phyloP scores from a whole-genome alignment of 2,329 filamentous ascomycete genomes.

The Mycosphaerella arachidis region DNA sequence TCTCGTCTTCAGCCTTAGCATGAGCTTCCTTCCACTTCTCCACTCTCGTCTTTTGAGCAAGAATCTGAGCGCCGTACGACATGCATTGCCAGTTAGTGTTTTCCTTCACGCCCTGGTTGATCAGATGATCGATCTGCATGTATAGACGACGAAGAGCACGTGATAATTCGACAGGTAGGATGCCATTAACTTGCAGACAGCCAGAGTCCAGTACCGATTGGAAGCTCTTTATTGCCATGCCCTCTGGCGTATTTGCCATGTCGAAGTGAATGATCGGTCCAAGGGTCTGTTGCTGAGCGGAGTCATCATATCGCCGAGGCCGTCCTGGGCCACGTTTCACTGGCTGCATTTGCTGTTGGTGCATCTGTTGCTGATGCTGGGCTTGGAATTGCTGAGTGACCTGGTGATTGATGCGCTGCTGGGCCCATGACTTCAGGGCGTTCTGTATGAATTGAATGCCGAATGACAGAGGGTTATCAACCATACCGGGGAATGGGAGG shows the following conservation, averaged over 20 bases:
- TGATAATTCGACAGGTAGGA: conserved; percentile 23
- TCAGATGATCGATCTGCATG: conserved; percentile 33
- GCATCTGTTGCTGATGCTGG: conserved; percentile 16
- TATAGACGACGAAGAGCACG: conserved; percentile 29
- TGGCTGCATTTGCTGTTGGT: conserved; percentile 11
- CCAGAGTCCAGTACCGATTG: conserved; percentile 30
- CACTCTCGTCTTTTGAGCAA: conserved; percentile 24
- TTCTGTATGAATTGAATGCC: conserved; percentile 34
- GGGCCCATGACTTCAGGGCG: conserved; percentile 32
- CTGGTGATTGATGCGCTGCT: conserved; percentile 25
- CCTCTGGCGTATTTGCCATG: conserved; percentile 28
- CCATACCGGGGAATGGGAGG: conserved; percentile 15
- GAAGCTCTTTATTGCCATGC: conserved; percentile 28
- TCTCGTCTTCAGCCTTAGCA: conserved; percentile 19
- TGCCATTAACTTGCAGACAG: conserved; percentile 28
- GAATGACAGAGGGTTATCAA: conserved; percentile 26
- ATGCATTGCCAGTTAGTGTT: conserved; percentile 27
- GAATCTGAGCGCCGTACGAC: conserved; percentile 32
- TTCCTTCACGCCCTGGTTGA: conserved; percentile 26
- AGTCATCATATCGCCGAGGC: conserved; percentile 23
- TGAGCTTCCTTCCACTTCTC: conserved; percentile 23
- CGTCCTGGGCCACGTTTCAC: conserved; percentile 24
- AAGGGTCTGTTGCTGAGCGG: conserved; percentile 8
- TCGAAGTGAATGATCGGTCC: conserved; percentile 23
- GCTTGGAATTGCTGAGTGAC: conserved; percentile 20